Conservation (phyloP, 257 asterid species). For the Solanum chmielewskii region DNA sequence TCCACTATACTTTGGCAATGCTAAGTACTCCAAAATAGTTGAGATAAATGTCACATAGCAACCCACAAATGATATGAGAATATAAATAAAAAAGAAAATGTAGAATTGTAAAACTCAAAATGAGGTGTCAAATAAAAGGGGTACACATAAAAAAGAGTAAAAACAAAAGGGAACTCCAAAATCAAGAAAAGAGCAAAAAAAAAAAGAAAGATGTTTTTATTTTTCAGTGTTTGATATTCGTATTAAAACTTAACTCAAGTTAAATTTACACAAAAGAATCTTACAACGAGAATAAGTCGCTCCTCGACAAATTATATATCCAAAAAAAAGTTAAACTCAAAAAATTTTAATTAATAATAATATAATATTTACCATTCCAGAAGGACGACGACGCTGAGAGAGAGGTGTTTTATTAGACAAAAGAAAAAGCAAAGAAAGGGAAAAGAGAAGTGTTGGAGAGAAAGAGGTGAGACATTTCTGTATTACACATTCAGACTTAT, state of each 20-base stretch:
- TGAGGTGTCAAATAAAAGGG: slow-evolving; percentile 20
- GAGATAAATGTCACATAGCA: slow-evolving; percentile 5
- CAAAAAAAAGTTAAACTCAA: no score
- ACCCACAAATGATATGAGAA: background rate
- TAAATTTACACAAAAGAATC: accelerated
- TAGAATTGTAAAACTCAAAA: slow-evolving; percentile 9
- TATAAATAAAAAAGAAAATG: background rate
- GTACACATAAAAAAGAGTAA: slow-evolving; percentile 5
- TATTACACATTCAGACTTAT: background rate
- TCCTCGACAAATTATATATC: no score
- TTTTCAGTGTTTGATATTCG: background rate
- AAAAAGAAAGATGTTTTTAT: background rate
- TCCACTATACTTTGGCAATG: background rate
- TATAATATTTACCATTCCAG: background rate
- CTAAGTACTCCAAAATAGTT: background rate
- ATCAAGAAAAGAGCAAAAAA: background rate
- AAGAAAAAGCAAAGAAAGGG: slow-evolving; percentile 42
- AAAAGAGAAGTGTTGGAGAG: slow-evolving; percentile 16
- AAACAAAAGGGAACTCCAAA: slow-evolving; percentile 7
- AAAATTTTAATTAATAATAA: background rate
- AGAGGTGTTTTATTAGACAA: background rate
- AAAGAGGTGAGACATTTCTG: slow-evolving; percentile 4
- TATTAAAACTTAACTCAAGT: background rate
- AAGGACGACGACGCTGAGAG: accelerated
- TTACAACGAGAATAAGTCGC: background rate